These are phyloP conservation scores for Brassica nigra DNA, from an alignment of 345 rosid species.

Conservation along the genomic window DNA sequence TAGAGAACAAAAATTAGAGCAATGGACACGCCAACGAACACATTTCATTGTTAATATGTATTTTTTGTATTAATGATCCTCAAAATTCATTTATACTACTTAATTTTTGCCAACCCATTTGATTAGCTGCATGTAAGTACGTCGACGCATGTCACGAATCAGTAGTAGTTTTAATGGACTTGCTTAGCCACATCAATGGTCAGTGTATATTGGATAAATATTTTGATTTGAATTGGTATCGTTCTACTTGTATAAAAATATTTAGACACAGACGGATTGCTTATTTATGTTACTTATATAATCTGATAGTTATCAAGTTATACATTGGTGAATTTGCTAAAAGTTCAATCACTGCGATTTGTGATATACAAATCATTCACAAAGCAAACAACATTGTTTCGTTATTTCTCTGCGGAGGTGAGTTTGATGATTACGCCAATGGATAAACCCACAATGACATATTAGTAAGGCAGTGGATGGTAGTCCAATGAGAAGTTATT, in stretches of 20 bases:
- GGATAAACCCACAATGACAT: neutral
- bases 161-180: neutral
- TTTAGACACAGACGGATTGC: neutral
- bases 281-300: neutral
- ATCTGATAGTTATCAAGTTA: neutral
- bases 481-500: neutral
- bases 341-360: neutral
- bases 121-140: neutral
- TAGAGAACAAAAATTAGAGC: neutral
- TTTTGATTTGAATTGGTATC: neutral
- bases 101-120: neutral
- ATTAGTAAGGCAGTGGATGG: neutral
- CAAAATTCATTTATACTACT: neutral
- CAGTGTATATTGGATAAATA: neutral
- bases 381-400: neutral
- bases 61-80: neutral
- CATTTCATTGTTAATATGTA: neutral
- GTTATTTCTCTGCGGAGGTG: neutral
- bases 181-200: neutral
- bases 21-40: neutral
- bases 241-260: neutral
- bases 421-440: neutral
- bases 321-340: neutral
- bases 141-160: neutral
- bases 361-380: neutral